Percentiles rank a stretch among this genome's conserved stretches.
These are phyloP conservation scores for Schizophyllum commune DNA, from an alignment of 1,284 basidiomycete genomes.

Conservation along the genomic window DNA sequence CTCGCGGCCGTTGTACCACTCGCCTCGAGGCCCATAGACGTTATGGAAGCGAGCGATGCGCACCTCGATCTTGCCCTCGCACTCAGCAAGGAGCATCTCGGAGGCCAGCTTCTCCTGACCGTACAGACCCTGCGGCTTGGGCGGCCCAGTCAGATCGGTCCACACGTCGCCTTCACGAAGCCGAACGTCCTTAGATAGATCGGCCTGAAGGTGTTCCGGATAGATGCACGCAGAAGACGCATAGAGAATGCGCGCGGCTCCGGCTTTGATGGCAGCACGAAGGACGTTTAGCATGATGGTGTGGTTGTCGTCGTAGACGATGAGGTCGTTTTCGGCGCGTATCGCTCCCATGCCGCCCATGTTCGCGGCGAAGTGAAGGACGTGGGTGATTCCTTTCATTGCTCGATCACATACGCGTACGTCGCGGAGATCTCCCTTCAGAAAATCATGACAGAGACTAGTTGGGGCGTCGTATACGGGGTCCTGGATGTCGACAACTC, in stretches of 20 bases:
- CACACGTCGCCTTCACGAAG: conserved; percentile 41
- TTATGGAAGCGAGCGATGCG: conserved; percentile 54
- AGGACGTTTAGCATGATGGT: conserved; percentile 42
- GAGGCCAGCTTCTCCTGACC: conserved; percentile 50
- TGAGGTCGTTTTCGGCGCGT: conserved; percentile 39
- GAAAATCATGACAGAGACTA: conserved; percentile 25
- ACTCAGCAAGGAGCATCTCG: conserved; percentile 36
- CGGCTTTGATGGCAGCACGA: conserved; percentile 26
- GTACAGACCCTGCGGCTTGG: conserved; percentile 47
- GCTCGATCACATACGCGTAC: conserved; percentile 27
- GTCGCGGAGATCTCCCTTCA: conserved; percentile 42
- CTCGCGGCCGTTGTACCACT: conserved; percentile 47
- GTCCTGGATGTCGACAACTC: conserved; percentile 34
- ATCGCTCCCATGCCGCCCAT: conserved; percentile 62
- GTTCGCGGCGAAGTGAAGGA: conserved; percentile 50
- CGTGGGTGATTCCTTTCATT: conserved; percentile 30
- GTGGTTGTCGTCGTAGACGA: conserved; percentile 43
- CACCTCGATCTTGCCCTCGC: conserved; percentile 26
- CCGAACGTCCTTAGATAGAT: conserved; percentile 25
- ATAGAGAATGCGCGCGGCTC: conserved; percentile 39
- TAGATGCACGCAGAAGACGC: conserved; percentile 58
- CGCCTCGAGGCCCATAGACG: conserved; percentile 45
- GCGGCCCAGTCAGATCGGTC: conserved; percentile 18
- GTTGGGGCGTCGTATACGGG: conserved; percentile 12
- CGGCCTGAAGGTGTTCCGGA: conserved; percentile 34